Evolutionary conservation across 495 filamentous ascomycete species (phyloP).

Genomic region (Wilcoxina mikolae): DNA sequence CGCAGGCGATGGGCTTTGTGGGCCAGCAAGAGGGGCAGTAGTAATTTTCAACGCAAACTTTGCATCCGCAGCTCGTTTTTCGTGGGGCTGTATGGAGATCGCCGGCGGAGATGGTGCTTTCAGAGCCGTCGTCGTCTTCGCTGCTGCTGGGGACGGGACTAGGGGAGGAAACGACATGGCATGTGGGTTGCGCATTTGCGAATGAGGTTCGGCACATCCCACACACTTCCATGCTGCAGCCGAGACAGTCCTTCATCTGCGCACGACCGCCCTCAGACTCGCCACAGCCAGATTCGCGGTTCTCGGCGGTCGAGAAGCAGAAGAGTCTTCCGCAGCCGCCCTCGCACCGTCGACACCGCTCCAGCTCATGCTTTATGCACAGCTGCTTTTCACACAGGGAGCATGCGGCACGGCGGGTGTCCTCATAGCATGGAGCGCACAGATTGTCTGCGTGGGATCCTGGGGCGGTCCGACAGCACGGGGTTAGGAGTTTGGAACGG

Average conservation of each 20-base stretch:
- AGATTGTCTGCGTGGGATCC: slow-evolving; percentile 26
- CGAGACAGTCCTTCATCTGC: slow-evolving; percentile 25
- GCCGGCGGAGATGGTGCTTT: slow-evolving; percentile 3
- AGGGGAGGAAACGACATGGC: slow-evolving; percentile 17
- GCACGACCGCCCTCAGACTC: slow-evolving; percentile 22
- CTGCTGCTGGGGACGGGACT: slow-evolving; percentile 8
- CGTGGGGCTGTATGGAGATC: not conserved
- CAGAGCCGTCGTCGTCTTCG: slow-evolving; percentile 3
- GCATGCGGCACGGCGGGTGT: slow-evolving; percentile 19
- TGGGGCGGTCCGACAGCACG: slow-evolving; percentile 22
- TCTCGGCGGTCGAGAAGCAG: slow-evolving; percentile 23
- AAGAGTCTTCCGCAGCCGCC: slow-evolving; percentile 24
- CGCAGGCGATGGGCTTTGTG: slow-evolving; percentile 21
- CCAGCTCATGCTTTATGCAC: slow-evolving; percentile 26
- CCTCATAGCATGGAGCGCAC: slow-evolving; percentile 20
- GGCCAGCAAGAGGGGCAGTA: slow-evolving; percentile 27
- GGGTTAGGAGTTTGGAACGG: slow-evolving; percentile 21
- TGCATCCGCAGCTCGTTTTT: slow-evolving; percentile 24
- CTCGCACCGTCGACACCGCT: slow-evolving; percentile 24
- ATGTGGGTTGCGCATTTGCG: not conserved
- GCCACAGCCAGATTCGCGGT: slow-evolving; percentile 21
- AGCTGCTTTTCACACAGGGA: slow-evolving; percentile 22
- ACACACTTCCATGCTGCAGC: slow-evolving; percentile 24
- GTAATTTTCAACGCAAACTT: slow-evolving; percentile 24
- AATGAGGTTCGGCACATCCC: slow-evolving; percentile 12